These are phyloP conservation scores for Epichloe hybrida DNA, from an alignment of 2,329 filamentous ascomycete genomes.

Conservation along the genomic window DNA sequence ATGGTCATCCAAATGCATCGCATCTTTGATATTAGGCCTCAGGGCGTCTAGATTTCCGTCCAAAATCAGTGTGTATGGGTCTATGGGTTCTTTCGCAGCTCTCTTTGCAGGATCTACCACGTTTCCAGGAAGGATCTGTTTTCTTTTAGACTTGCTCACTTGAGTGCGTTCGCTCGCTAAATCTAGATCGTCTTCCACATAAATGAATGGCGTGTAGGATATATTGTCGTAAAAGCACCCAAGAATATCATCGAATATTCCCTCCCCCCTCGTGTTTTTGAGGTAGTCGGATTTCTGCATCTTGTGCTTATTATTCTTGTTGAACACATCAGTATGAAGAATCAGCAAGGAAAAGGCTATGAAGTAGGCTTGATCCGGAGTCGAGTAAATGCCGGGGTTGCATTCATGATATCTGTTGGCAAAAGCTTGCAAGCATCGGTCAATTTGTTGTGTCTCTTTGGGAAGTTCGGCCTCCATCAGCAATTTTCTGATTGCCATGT, in stretches of 20 bases:
- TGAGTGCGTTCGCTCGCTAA: constrained; percentile 61
- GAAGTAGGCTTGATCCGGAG: constrained; percentile 92
- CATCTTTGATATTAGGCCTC: constrained; percentile 77
- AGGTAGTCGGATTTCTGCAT: constrained; percentile 95
- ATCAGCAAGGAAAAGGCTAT: constrained; percentile 95
- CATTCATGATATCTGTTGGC: constrained; percentile 96
- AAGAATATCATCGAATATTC: constrained; percentile 83
- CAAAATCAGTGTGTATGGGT: constrained; percentile 88
- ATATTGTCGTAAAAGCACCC: constrained; percentile 99
- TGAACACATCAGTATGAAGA: constrained; percentile 96
- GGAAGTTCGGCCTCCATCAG: constrained; percentile 94
- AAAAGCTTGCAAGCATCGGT: constrained; percentile 85
- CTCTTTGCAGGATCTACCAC: constrained; percentile 41
- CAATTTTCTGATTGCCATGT: constrained; percentile 92
- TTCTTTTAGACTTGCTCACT: constrained; percentile 58
- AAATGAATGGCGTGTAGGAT: constrained; percentile 94
- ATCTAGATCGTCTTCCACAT: constrained; percentile 85
- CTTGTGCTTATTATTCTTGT: constrained; percentile 98
- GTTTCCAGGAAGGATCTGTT: constrained; percentile 51
- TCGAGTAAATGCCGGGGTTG: constrained; percentile 88
- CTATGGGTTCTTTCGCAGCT: constrained; percentile 68
- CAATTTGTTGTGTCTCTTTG: constrained; percentile 96
- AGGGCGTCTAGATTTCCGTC: constrained; percentile 76
- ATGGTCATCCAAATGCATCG: constrained; percentile 81
- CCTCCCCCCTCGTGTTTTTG: constrained; percentile 80